phyloP scores from a whole-genome alignment of 1,139 yeast genomes.

The Komagataea norvegica region DNA sequence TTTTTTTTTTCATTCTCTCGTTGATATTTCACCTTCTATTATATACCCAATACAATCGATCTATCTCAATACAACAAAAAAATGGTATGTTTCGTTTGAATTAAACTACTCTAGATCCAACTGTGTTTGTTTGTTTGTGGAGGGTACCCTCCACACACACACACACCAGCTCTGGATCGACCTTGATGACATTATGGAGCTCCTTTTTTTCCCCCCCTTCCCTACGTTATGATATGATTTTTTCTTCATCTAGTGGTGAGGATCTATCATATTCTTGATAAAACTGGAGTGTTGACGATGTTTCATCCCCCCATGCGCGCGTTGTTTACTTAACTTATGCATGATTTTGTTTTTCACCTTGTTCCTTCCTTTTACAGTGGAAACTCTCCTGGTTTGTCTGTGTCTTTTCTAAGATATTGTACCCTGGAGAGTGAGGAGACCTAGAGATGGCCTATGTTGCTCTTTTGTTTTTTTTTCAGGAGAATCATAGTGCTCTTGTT shows the following conservation, averaged over 20 bases:
- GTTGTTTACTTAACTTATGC: neutral
- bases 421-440: constrained; percentile 1
- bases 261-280: constrained; percentile 11
- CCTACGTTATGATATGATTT: constrained; percentile 9
- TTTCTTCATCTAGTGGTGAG: too few relatives aligned
- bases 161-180: constrained; percentile 7
- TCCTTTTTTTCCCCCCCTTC: too few relatives aligned
- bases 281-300: constrained; percentile 25
- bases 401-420: neutral
- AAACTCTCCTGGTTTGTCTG: too few relatives aligned
- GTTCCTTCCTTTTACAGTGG: too few relatives aligned
- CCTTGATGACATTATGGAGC: constrained; percentile 23
- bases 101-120: neutral
- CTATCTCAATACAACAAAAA: constrained; percentile 1
- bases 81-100: constrained; percentile 9
- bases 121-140: constrained; percentile 4
- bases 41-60: neutral
- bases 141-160: too few relatives aligned
- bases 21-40: neutral
- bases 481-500: too few relatives aligned
- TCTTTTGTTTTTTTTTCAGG: neutral
- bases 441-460: neutral
- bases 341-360: neutral
- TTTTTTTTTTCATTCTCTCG: neutral
- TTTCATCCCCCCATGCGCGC: neutral